A percentile compares a stretch with the other conserved stretches of the same genome.
phyloP scores from a whole-genome alignment of 768 basidiomycete species.

The Crassisporium funariophilum region DNA sequence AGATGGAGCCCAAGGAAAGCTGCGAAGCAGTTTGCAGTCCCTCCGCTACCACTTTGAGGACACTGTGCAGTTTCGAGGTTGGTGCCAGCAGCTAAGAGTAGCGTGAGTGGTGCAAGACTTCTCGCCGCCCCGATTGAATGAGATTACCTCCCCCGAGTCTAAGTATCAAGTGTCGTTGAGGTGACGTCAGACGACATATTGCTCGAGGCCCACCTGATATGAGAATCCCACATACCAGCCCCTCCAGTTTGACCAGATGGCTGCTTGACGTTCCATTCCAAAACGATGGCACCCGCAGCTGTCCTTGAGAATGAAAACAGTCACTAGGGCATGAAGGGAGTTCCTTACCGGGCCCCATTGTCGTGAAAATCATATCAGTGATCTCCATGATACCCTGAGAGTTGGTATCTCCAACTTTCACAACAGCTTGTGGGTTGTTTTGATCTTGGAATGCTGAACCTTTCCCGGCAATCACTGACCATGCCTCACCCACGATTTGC shows the following conservation, averaged over 20 bases:
- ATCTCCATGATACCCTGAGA: constrained; percentile 62
- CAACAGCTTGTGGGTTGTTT: constrained; percentile 46
- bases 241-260: constrained; percentile 50
- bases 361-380: constrained; percentile 64
- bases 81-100: constrained; percentile 49
- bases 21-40: constrained; percentile 51
- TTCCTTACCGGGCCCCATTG: constrained; percentile 49
- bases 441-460: constrained; percentile 49
- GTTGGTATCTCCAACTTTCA: constrained; percentile 51
- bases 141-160: constrained; percentile 41
- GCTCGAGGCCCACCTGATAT: constrained; percentile 51
- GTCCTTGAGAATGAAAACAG: not conserved
- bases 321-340: not conserved
- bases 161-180: constrained; percentile 1
- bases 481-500: constrained; percentile 63
- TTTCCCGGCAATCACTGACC: constrained; percentile 56
- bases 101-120: not conserved
- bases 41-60: constrained; percentile 40
- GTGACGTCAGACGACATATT: not conserved
- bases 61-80: constrained; percentile 50
- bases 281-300: constrained; percentile 64
- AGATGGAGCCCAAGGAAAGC: constrained; percentile 72
- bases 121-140: not conserved
- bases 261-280: constrained; percentile 68
- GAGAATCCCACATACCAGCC: constrained; percentile 61